These are phyloP conservation scores for Gonium pectorale DNA, from an alignment of 139 green algal genomes.

Conservation along the genomic window DNA sequence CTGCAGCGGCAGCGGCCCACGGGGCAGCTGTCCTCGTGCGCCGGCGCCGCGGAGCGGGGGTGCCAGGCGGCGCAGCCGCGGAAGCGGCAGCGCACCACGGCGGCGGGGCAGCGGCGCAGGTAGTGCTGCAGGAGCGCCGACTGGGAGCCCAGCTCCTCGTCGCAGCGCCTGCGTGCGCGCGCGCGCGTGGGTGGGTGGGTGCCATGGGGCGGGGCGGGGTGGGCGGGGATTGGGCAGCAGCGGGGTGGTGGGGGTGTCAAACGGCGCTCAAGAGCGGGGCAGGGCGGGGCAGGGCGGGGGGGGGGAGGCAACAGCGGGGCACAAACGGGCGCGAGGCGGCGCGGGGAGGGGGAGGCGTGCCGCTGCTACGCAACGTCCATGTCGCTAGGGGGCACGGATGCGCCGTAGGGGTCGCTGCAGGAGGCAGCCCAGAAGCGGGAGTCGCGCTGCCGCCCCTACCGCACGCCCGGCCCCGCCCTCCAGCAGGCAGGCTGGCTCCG, in stretches of 20 bases:
- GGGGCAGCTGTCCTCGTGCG: conserved; percentile 37
- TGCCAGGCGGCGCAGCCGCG: conserved; percentile 36
- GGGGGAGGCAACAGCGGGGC: neutral
- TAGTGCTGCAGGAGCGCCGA: conserved; percentile 29
- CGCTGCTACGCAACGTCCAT: no score
- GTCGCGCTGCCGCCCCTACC: no score
- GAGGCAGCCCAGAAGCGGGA: no score
- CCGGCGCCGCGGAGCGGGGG: neutral
- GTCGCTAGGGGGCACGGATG: no score
- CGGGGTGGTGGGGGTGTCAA: neutral
- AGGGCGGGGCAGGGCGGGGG: neutral
- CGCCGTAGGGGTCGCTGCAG: no score
- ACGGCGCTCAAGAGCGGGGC: neutral
- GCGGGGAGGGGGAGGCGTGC: no score
- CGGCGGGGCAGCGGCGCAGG: conserved; percentile 6
- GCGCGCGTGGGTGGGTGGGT: no score
- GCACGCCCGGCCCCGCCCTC: no score
- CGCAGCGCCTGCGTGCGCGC: neutral
- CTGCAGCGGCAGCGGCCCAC: conserved; percentile 19
- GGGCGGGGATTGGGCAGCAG: neutral
- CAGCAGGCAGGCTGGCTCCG: no score
- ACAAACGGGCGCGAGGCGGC: no score
- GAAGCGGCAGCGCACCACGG: conserved; percentile 45
- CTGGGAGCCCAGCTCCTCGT: conserved; percentile 13
- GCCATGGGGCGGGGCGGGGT: neutral